Conservation (phyloP, 257 asterid species). For the Scutellaria galericulata region DNA sequence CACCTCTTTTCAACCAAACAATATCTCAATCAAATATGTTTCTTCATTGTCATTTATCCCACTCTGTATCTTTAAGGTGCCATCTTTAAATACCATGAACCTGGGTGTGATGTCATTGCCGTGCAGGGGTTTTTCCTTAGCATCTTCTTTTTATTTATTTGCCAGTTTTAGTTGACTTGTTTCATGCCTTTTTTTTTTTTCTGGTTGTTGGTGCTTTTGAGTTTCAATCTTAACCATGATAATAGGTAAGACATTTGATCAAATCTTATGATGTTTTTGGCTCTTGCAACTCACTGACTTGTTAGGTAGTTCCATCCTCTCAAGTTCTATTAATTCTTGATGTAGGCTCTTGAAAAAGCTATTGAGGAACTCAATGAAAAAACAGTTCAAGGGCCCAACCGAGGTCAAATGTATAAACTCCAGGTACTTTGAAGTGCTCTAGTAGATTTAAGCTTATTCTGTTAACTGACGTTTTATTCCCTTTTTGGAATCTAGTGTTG, state of each 20-base stretch:
- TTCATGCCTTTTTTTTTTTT: neutral
- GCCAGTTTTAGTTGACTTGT: neutral
- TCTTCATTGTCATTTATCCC: neutral
- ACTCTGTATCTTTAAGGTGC: no score
- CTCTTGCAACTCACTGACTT: conserved; percentile 20
- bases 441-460: conserved; percentile 29
- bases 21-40: neutral
- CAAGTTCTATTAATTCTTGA: conserved; percentile 32
- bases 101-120: neutral
- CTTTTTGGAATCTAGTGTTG: conserved; percentile 20
- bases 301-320: conserved; percentile 26
- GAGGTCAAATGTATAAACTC: conserved; percentile 59
- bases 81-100: no score
- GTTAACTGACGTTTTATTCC: conserved; percentile 21
- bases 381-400: conserved; percentile 66
- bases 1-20: neutral
- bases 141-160: neutral
- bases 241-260: conserved; percentile 4
- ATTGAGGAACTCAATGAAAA: conserved; percentile 66
- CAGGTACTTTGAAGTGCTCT: conserved; percentile 55
- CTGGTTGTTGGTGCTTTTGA: conserved; percentile 27
- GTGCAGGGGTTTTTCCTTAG: neutral
- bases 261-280: neutral
- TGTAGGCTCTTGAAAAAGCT: conserved; percentile 85
- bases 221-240: conserved; percentile 21